Evolutionary conservation across 768 basidiomycete genomes (phyloP).

Genomic region (Omphalotus guepiniiformis): DNA sequence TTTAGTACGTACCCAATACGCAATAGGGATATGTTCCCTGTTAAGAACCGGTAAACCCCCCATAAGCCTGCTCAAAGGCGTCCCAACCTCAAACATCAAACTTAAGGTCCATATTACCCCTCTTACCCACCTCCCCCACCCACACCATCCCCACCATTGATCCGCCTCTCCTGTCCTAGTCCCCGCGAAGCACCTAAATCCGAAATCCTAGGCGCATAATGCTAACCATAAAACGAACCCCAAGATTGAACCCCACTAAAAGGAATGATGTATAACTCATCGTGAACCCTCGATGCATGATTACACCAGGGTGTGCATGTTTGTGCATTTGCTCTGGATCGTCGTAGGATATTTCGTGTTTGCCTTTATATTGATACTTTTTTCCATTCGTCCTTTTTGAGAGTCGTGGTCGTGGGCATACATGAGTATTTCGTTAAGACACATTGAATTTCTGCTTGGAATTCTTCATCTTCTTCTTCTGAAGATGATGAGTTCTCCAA

Average conservation of each 20-base stretch:
- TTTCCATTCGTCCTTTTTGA: too few species aligned
- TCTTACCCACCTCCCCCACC: conserved; percentile 30
- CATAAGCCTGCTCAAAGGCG: conserved; percentile 95
- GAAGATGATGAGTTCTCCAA: too few species aligned
- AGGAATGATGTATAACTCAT: too few species aligned
- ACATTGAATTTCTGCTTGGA: too few species aligned
- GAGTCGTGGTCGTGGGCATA: too few species aligned
- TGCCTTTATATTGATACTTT: too few species aligned
- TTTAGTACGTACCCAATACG: conserved; percentile 61
- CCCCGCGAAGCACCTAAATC: conserved; percentile 44
- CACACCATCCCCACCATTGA: too few species aligned
- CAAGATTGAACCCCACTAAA: conserved; percentile 96
- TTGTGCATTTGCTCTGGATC: conserved; percentile 64
- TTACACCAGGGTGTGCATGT: conserved; percentile 64
- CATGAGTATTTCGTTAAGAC: too few species aligned
- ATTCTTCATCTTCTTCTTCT: conserved; percentile 73
- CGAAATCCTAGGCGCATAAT: conserved; percentile 94
- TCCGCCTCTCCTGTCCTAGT: too few species aligned
- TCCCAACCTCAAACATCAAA: conserved; percentile 86
- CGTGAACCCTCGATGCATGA: conserved; percentile 97
- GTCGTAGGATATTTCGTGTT: conserved; percentile 74
- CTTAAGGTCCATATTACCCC: conserved; percentile 69
- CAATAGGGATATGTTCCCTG: conserved; percentile 80
- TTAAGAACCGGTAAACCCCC: conserved; percentile 93
- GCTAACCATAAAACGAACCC: too few species aligned